Conservation (phyloP, 2,329 filamentous ascomycete genomes). For the Curvularia lunata region DNA sequence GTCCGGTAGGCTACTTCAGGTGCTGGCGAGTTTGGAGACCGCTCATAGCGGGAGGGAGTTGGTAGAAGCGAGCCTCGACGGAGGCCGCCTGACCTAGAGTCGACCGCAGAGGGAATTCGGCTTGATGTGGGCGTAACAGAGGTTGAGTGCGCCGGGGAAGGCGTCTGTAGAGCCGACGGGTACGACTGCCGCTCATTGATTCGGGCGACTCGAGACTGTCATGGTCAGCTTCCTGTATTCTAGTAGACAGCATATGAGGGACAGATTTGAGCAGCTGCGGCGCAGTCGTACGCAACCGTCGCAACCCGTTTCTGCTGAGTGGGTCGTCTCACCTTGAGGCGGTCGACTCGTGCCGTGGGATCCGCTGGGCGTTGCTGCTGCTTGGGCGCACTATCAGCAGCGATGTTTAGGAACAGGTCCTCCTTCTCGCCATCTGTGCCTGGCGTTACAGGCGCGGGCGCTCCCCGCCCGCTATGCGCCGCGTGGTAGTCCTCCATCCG, state of each 20-base stretch:
- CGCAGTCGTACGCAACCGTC: background rate
- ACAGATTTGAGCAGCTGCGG: background rate
- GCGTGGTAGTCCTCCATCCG: slow-evolving; percentile 28
- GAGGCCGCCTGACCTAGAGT: slow-evolving; percentile 34
- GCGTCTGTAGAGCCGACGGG: slow-evolving; percentile 38
- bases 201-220: slow-evolving; percentile 47
- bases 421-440: slow-evolving; percentile 42
- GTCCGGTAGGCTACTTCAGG: slow-evolving; percentile 31
- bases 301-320: background rate
- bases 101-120: slow-evolving; percentile 38
- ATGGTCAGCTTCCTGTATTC: slow-evolving; percentile 13
- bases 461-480: slow-evolving; percentile 26
- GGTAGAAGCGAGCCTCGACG: slow-evolving; percentile 44
- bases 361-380: slow-evolving; percentile 31
- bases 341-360: slow-evolving; percentile 35
- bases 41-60: slow-evolving; percentile 35
- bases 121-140: slow-evolving; percentile 36
- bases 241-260: background rate
- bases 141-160: slow-evolving; percentile 32
- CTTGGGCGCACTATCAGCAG: slow-evolving; percentile 44
- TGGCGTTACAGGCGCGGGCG: slow-evolving; percentile 21
- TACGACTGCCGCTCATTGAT: slow-evolving; percentile 46
- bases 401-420: slow-evolving; percentile 53
- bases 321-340: slow-evolving; percentile 38
- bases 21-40: slow-evolving; percentile 38